Percentiles rank a stretch among this genome's conserved stretches.
Conservation (phyloP, 257 asterid genomes). For the Voacanga thouarsii region DNA sequence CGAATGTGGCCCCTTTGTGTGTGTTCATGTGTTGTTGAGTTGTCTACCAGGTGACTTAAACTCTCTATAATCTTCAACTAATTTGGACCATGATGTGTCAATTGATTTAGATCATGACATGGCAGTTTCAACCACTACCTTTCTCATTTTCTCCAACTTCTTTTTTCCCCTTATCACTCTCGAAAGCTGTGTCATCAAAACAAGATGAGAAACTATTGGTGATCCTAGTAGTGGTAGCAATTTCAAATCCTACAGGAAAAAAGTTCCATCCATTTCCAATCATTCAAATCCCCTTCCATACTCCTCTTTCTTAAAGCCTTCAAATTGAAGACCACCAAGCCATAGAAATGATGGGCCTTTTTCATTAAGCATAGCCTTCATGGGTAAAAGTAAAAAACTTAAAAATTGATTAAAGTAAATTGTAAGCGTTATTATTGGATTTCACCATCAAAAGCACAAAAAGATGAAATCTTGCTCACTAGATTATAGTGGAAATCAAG, state of each 20-base stretch:
- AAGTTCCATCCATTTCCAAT: constrained; percentile 93
- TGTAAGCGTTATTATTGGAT: not conserved
- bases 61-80: too few species aligned
- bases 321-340: constrained; percentile 44
- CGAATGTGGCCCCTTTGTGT: too few species aligned
- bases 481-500: not conserved
- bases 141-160: constrained; percentile 68
- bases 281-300: constrained; percentile 79
- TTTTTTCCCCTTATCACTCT: constrained; percentile 47
- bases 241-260: constrained; percentile 43
- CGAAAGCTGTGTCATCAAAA: constrained; percentile 34
- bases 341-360: constrained; percentile 24
- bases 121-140: constrained; percentile 43
- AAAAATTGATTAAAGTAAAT: constrained; percentile 7
- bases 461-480: not conserved
- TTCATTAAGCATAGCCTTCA: constrained; percentile 42
- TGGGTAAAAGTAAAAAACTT: constrained; percentile 19
- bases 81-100: too few species aligned
- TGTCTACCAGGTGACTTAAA: too few species aligned
- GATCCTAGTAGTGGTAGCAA: constrained; percentile 30
- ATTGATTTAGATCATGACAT: too few species aligned
- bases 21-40: too few species aligned
- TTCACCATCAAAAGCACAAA: not conserved
- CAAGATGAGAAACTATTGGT: constrained; percentile 34
- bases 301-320: constrained; percentile 56